phyloP scores from a whole-genome alignment of 2,329 filamentous ascomycete species.

The Ophiostoma himal-ulmi region DNA sequence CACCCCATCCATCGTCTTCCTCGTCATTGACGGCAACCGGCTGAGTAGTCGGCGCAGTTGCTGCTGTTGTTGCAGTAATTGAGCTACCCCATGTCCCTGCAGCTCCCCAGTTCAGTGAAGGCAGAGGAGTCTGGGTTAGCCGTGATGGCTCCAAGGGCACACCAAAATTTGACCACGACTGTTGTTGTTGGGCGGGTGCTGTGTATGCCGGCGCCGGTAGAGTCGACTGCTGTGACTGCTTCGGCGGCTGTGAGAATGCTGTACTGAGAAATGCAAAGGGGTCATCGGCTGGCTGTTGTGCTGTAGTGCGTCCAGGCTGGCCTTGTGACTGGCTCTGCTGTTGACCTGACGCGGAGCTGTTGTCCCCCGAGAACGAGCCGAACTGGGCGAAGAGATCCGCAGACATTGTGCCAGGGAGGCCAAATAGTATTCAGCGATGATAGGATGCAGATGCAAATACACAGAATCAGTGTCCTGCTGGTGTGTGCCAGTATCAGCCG shows the following conservation, averaged over 20 bases:
- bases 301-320: constrained; percentile 16
- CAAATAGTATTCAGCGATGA: not conserved
- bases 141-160: constrained; percentile 1
- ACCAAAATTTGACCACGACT: constrained; percentile 12
- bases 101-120: constrained; percentile 16
- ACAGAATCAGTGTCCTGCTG: not conserved
- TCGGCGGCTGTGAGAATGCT: constrained; percentile 24
- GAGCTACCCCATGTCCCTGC: constrained; percentile 21
- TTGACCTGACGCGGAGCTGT: constrained; percentile 28
- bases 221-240: not conserved
- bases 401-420: constrained; percentile 44
- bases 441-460: not conserved
- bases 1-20: constrained; percentile 61
- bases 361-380: constrained; percentile 42
- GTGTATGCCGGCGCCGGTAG: constrained; percentile 15
- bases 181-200: constrained; percentile 20
- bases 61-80: constrained; percentile 23
- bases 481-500: not conserved
- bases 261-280: constrained; percentile 33
- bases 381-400: constrained; percentile 62
- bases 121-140: not conserved
- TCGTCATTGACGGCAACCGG: constrained; percentile 31
- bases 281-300: constrained; percentile 26
- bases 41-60: not conserved
- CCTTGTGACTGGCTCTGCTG: constrained; percentile 25